These are phyloP conservation scores for Roridomyces roridus DNA, from an alignment of 768 basidiomycete genomes.

Conservation along the genomic window DNA sequence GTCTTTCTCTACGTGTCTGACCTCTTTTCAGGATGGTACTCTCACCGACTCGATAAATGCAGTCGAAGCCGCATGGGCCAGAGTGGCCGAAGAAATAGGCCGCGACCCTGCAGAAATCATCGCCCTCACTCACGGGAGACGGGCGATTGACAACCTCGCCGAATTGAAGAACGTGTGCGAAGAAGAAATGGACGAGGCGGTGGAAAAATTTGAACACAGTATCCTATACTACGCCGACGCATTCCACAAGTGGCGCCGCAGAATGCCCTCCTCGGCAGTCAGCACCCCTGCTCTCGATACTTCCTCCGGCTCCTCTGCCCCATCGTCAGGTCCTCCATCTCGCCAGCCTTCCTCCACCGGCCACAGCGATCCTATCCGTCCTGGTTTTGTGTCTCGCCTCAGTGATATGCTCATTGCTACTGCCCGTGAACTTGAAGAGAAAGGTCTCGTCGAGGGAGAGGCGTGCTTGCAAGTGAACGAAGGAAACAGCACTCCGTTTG, in stretches of 20 bases:
- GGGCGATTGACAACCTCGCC: constrained; percentile 82
- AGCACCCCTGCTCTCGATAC: constrained; percentile 51
- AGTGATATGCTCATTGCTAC: constrained; percentile 42
- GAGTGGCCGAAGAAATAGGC: constrained; percentile 72
- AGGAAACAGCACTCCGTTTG: constrained; percentile 29
- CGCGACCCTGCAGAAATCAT: constrained; percentile 72
- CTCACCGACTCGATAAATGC: constrained; percentile 77
- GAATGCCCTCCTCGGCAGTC: constrained; percentile 34
- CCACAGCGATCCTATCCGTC: constrained; percentile 43
- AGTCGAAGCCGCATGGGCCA: constrained; percentile 79
- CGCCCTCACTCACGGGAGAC: constrained; percentile 79
- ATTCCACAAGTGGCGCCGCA: constrained; percentile 47
- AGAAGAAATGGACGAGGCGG: constrained; percentile 64
- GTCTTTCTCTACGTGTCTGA: constrained; percentile 24
- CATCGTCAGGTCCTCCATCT: constrained; percentile 8
- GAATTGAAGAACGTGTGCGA: no score
- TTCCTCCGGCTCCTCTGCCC: constrained; percentile 46
- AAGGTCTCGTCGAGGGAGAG: constrained; percentile 38
- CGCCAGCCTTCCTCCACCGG: constrained; percentile 41
- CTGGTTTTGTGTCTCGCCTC: constrained; percentile 52
- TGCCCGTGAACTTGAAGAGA: constrained; percentile 31
- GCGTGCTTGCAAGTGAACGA: constrained; percentile 41
- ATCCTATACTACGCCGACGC: constrained; percentile 75
- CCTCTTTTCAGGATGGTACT: constrained; percentile 61
- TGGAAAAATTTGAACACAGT: constrained; percentile 65